Base-by-base conservation (phyloP, 805 yeast species). In the Pichia exigua region DNA sequence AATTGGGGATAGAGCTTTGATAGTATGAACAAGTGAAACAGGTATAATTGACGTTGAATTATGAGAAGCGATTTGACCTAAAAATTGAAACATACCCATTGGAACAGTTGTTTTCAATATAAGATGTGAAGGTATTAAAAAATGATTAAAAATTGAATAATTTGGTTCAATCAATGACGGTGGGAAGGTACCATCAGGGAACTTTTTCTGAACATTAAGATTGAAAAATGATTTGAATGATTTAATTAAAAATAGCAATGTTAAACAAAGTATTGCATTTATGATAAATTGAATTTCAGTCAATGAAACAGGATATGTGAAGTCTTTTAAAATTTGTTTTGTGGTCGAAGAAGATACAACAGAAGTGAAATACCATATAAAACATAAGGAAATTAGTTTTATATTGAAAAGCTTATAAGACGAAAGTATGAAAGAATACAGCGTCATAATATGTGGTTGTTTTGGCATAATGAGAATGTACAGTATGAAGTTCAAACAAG, bases 21-120 rank as follows among this genome's bases (percentile, higher is more conserved):
- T 83, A 10, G 97, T 90, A 66, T 92, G 97, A 21, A 94, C 97
- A 57, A 91, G 71, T 6, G 97, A 87, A n/a, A 94, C 97, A 0
- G 97, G 97, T 48, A 94, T 87, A 54, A 87, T 67, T 2, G 91
- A 78, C 2, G 97, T 90, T n/a, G 98, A 92, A 63, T 87, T 86
- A 65, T 91, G 97, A 9, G 95, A 81, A 15, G 95, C 80, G 55
- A 91, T 81, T 67, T 92, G 98, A 21, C 98, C 99, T 21, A 84
- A 73, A 58, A 92, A 87, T 71, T 92, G 98, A 70, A 92, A 94
- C 54, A 83, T 72, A 9, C 97, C 98, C 96, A 92, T 89, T 20
- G 98, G 98, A 22, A 88, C 78, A 0, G 96, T 88, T 15, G 89
- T 83, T 47, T 71, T 62, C 17, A 87, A 59, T 35, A 84, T 72